Evolutionary conservation across 768 basidiomycete genomes (phyloP), one percentile per base, ranked within the genome.

Genomic region (Auriculariales sp.): DNA sequence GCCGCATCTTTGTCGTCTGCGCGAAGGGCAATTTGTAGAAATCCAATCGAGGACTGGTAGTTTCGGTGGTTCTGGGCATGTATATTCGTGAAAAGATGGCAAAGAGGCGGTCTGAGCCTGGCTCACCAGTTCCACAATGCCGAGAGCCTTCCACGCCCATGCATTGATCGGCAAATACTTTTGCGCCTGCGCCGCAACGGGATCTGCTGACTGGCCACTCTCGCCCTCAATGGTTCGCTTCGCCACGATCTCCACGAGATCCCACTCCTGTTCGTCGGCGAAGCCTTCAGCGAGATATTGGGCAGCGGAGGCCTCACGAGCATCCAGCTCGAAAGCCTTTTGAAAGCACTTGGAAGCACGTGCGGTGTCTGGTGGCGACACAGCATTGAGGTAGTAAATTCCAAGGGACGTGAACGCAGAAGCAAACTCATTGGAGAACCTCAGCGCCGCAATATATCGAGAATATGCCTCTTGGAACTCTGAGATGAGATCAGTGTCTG

Each of bases 101-200:
- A 9, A 24, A 19, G 4, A 24, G 7, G 4, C 31, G 42, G 22
- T 44, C 27, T 22, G 27, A 29, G 45, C 14, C 19, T 19, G 36
- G 67, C 83, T 63, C 58, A 92, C 94, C 66, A 93, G 67, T 62
- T 93, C 91, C 2, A 92, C 92, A 0, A 89, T 78, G 1, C 91
- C 95, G 30, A 90, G 66, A 19, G 92, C 93, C 64, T 95, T 97
- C 93, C 94, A 99, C 3, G 95, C 95, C 95, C 95, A 99, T 6
- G 83, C 75, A 57, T 94, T 92, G 31, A 78, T 79, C 0, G 87
- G 83, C 35, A 78, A 68, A 60, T 81, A 81, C 56, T 75, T 68
- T 19, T 5, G 6, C 7, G 39, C 39, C 27, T 44, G 39, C 2
- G 63, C 60, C 3, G 66, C 60, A n/a, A 64, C 62, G 3, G 60